A percentile compares a stretch with the other conserved stretches of the same genome.
Evolutionary conservation across 2,329 filamentous ascomycete species (phyloP).

Genomic region (Cladosporium sp.): DNA sequence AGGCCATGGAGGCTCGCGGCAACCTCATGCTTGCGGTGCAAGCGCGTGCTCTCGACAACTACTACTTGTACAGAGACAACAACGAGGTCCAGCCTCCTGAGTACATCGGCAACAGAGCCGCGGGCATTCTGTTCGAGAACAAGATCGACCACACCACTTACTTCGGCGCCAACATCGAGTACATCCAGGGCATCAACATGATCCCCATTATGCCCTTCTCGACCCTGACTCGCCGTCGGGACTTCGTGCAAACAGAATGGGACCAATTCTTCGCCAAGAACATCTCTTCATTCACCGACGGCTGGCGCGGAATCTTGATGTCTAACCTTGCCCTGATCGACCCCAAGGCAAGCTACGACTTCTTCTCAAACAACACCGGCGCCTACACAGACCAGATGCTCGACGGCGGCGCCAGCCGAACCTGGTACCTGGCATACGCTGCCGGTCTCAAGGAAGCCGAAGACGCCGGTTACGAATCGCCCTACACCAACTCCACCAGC

Average conservation of each 20-base stretch:
- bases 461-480: not conserved
- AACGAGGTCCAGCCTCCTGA: slow-evolving; percentile 68
- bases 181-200: slow-evolving; percentile 70
- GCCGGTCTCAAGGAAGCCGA: slow-evolving; percentile 53
- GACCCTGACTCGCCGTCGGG: slow-evolving; percentile 58
- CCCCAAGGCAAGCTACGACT: slow-evolving; percentile 63
- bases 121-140: slow-evolving; percentile 74
- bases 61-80: slow-evolving; percentile 71
- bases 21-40: slow-evolving; percentile 80
- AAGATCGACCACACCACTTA: slow-evolving; percentile 92
- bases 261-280: slow-evolving; percentile 63
- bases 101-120: slow-evolving; percentile 75
- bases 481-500: not conserved
- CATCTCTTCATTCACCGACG: slow-evolving; percentile 60
- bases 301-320: slow-evolving; percentile 82
- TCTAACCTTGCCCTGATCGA: slow-evolving; percentile 77
- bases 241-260: slow-evolving; percentile 82
- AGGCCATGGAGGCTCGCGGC: slow-evolving; percentile 70
- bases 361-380: slow-evolving; percentile 57
- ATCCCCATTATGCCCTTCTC: slow-evolving; percentile 67
- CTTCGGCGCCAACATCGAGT: slow-evolving; percentile 55
- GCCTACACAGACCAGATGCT: slow-evolving; percentile 65
- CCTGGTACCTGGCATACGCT: slow-evolving; percentile 78
- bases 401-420: slow-evolving; percentile 76
- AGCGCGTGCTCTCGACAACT: slow-evolving; percentile 65